These are phyloP conservation scores for Cladochytrium replicatum DNA, from an alignment of 192 early-diverging fungal genomes.

Conservation along the genomic window DNA sequence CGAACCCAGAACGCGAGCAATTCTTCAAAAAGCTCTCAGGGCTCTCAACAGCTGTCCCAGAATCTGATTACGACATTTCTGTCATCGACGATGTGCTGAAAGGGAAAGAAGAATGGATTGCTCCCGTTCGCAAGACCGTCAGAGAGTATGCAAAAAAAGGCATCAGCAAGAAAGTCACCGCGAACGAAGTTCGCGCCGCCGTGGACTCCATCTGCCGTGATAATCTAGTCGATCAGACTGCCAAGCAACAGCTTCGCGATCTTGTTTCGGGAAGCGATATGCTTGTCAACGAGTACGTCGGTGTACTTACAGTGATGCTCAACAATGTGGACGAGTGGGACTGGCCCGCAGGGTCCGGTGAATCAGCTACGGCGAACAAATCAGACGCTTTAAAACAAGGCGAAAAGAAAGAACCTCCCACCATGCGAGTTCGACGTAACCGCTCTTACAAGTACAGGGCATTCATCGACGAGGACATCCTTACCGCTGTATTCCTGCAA, in stretches of 20 bases:
- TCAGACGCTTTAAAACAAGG: too few relatives aligned
- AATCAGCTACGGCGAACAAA: not conserved
- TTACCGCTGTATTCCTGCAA: slow-evolving; percentile 17
- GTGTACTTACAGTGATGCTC: not conserved
- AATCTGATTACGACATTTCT: not conserved
- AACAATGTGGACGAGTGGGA: not conserved
- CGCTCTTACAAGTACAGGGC: slow-evolving; percentile 7
- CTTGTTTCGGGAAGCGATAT: not conserved
- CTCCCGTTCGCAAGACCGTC: not conserved
- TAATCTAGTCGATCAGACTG: not conserved
- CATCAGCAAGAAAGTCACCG: not conserved
- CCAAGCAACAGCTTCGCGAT: not conserved
- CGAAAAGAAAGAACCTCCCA: too few relatives aligned
- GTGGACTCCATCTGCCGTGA: not conserved
- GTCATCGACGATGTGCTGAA: not conserved
- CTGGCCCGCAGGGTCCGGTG: not conserved
- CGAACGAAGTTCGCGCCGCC: not conserved
- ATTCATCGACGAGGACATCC: slow-evolving; percentile 19
- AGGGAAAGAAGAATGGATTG: not conserved
- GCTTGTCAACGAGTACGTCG: not conserved
- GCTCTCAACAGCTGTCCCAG: not conserved
- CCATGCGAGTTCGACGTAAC: not conserved
- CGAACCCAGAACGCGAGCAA: not conserved
- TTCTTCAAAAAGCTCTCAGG: not conserved
- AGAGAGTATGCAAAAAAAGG: not conserved